Base-by-base conservation (phyloP, 1,139 yeast genomes). In the Blastobotrys apis region DNA sequence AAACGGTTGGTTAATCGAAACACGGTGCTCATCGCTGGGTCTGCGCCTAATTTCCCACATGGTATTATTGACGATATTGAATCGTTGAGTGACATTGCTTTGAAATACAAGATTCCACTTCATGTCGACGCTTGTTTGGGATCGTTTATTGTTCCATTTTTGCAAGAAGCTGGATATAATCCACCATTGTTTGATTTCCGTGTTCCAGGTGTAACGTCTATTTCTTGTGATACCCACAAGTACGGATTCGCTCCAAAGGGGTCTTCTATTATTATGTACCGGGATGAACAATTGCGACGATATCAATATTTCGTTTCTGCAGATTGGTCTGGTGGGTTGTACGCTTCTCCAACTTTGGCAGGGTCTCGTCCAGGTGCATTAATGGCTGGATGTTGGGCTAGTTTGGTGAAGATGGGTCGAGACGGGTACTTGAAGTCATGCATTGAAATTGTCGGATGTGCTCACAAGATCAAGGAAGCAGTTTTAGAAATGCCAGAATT, bases 231-330 rank as follows among this genome's bases (percentile, higher is more conserved):
- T 62, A 90, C 97, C 15, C 98, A 92, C 71, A 92, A 92, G 65
- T 92, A 92, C 60, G 98, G 97, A 1, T 92, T 90, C 72, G 97
- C 97, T 8, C 97, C 98, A 37, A 92, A 92, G 65, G 98, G 98
- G 4, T 84, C 95, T 0, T 87, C 96, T 0, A 76, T 90, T 32
- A 84, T 92, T 55, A 84, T 92, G 95, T 92, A 92, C 65, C 74
- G 97, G 41, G 67, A 73, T 49, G 60, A 74, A 0, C 72, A 74
- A 49, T 71, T 87, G 48, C 74, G 98, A 45, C 77, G 77, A 54
- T 75, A 84, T 57, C 98, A 92, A 66, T 92, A 92, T 65, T 92
- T 83, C 63, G 75, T 90, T 27, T 75, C 80, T 47, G 71, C 88
- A 1, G 86, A 81, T 49, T 92, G 98, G 98, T 73, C 81, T 6